These are phyloP conservation scores for Fraxinus americana DNA, from an alignment of 257 asterid genomes.

Conservation along the genomic window DNA sequence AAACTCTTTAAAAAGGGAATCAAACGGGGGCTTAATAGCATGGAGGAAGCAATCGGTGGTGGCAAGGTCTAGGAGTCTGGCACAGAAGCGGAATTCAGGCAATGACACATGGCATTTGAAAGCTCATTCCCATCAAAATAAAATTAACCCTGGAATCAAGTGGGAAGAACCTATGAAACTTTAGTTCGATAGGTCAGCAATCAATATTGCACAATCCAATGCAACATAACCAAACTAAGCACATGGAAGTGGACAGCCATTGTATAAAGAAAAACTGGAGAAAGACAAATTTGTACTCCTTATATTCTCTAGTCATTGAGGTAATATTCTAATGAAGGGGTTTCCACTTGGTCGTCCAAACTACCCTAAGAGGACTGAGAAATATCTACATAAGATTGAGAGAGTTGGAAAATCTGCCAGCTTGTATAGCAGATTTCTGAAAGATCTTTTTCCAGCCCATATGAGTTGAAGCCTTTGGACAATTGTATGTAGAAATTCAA, in stretches of 20 bases:
- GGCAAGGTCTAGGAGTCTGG: background rate
- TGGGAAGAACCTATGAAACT: background rate
- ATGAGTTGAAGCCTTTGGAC: background rate
- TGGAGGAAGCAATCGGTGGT: background rate
- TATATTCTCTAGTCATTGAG: too few relatives aligned
- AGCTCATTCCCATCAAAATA: background rate
- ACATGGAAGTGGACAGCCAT: too few relatives aligned
- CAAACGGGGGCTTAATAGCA: background rate
- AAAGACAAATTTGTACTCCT: too few relatives aligned
- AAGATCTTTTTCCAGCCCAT: background rate
- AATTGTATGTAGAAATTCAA: background rate
- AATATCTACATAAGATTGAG: background rate
- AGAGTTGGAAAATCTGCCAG: background rate
- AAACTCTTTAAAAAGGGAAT: too few relatives aligned
- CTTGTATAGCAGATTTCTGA: background rate
- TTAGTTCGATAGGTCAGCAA: background rate
- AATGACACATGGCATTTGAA: background rate
- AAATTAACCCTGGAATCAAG: too few relatives aligned
- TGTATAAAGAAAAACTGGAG: background rate
- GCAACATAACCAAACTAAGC: background rate
- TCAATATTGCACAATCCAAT: background rate
- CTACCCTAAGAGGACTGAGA: background rate
- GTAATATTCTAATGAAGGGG: too few relatives aligned
- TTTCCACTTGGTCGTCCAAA: too few relatives aligned
- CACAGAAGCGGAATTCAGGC: background rate